Conservation (phyloP, 306 rosid genomes). For the Cicer cuneatum region DNA sequence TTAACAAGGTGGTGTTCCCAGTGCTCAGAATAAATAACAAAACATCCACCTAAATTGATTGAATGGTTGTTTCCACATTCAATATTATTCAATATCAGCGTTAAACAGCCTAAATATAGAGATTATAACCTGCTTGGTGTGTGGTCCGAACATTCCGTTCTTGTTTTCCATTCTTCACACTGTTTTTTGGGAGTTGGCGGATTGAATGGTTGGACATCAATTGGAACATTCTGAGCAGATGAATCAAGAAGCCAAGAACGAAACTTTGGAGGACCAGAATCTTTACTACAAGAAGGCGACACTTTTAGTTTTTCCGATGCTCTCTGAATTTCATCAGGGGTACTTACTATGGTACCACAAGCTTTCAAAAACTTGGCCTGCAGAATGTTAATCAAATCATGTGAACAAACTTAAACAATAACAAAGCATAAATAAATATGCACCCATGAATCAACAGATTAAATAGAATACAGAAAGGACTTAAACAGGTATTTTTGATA, state of each 20-base stretch:
- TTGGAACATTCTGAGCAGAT: constrained; percentile 53
- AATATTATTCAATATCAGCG: constrained; percentile 30
- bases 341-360: constrained; percentile 71
- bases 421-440: constrained; percentile 33
- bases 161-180: constrained; percentile 52
- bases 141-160: constrained; percentile 52
- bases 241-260: constrained; percentile 65
- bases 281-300: constrained; percentile 55
- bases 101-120: constrained; percentile 7
- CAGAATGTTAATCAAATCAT: constrained; percentile 39
- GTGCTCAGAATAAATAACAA: constrained; percentile 13
- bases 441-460: constrained; percentile 17
- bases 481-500: background rate
- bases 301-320: constrained; percentile 52
- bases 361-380: constrained; percentile 89
- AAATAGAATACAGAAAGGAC: constrained; percentile 7
- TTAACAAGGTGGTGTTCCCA: constrained; percentile 7
- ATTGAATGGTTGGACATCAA: constrained; percentile 49
- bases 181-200: constrained; percentile 57
- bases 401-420: background rate
- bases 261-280: constrained; percentile 51
- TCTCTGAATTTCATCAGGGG: constrained; percentile 71
- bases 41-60: constrained; percentile 34
- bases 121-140: constrained; percentile 76
- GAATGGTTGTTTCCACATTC: background rate